A percentile compares a stretch with the other conserved stretches of the same genome.
Conservation (phyloP, 305 asterid genomes). For the Withania somnifera region DNA sequence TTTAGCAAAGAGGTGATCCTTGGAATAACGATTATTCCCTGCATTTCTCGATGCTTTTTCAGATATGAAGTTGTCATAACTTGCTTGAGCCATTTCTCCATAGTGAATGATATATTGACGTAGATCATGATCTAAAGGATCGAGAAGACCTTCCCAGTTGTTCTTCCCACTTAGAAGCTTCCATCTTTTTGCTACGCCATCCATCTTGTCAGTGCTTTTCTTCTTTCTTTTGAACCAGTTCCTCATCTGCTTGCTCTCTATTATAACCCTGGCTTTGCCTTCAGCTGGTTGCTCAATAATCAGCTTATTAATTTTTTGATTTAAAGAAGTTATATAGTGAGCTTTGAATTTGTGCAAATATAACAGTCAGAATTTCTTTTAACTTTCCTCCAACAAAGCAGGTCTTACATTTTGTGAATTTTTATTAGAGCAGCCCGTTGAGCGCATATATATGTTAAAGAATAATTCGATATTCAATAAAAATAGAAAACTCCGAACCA, state of each 20-base stretch:
- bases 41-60: constrained; percentile 55
- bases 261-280: not conserved
- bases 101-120: constrained; percentile 52
- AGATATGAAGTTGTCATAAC: constrained; percentile 54
- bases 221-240: not conserved
- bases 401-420: not conserved
- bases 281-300: not conserved
- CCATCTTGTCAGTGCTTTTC: not conserved
- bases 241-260: not conserved
- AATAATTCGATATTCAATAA: too few species aligned
- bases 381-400: not conserved
- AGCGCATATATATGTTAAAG: not conserved
- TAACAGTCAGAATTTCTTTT: not conserved
- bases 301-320: not conserved
- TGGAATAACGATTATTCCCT: constrained; percentile 40
- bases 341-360: not conserved
- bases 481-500: too few species aligned
- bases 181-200: constrained; percentile 31
- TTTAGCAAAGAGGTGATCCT: constrained; percentile 24
- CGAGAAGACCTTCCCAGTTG: constrained; percentile 47
- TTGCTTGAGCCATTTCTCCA: constrained; percentile 58
- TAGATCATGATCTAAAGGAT: constrained; percentile 50
- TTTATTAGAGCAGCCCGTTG: too few species aligned
- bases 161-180: constrained; percentile 41
- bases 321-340: not conserved